phyloP scores from a whole-genome alignment of 1,284 basidiomycete species.

The Spongispora temasekensis region DNA sequence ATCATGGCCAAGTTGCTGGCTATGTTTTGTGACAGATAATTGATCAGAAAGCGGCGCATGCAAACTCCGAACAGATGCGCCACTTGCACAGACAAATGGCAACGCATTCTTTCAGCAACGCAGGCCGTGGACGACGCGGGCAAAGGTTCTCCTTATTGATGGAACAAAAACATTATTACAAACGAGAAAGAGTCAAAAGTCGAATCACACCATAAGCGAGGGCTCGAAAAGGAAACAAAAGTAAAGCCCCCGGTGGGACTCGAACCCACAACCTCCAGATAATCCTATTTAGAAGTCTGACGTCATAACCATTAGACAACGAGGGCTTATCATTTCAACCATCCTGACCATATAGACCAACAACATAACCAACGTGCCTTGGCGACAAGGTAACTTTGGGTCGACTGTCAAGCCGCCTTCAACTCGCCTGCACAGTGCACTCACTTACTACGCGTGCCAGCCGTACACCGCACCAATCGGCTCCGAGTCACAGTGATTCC shows the following conservation, averaged over 20 bases:
- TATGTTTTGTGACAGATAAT: slow-evolving; percentile 7
- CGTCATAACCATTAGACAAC: slow-evolving; percentile 80
- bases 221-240: slow-evolving; percentile 17
- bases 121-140: too few relatives aligned
- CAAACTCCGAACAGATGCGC: slow-evolving; percentile 7
- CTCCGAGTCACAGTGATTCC: too few relatives aligned
- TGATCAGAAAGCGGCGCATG: slow-evolving; percentile 10
- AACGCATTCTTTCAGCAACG: too few relatives aligned
- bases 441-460: too few relatives aligned
- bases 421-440: too few relatives aligned
- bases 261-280: slow-evolving; percentile 77
- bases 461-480: too few relatives aligned
- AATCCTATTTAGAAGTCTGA: slow-evolving; percentile 76
- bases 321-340: slow-evolving; percentile 42
- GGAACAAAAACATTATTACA: background rate
- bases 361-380: background rate
- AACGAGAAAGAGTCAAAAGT: background rate
- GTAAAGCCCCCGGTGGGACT: slow-evolving; percentile 64
- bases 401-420: too few relatives aligned
- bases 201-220: background rate
- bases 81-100: background rate
- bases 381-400: too few relatives aligned
- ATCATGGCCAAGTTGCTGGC: slow-evolving; percentile 2
- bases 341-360: background rate
- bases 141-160: too few relatives aligned